These are phyloP conservation scores for Fusarium anthophilum DNA, from an alignment of 2,329 filamentous ascomycete species.

Conservation along the genomic window DNA sequence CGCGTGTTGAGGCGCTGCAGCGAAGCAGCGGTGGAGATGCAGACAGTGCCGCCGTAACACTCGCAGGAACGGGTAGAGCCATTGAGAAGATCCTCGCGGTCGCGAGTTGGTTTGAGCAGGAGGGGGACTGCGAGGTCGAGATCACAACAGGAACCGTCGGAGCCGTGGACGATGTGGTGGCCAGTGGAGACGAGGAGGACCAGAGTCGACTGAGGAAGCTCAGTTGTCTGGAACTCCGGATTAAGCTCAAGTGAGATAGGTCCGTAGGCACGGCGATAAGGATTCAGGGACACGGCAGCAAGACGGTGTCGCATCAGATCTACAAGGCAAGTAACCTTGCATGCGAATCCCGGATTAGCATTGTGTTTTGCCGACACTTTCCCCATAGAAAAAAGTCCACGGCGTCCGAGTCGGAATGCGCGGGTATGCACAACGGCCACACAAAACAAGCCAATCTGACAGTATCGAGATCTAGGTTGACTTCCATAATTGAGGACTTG, in stretches of 20 bases:
- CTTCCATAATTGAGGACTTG: conserved; percentile 1
- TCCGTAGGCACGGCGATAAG: conserved; percentile 5
- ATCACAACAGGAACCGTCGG: conserved; percentile 70
- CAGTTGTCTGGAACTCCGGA: conserved; percentile 61
- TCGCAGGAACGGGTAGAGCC: conserved; percentile 73
- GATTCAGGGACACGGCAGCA: conserved; percentile 1
- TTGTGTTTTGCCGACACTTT: conserved; percentile 18
- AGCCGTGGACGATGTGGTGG: conserved; percentile 74
- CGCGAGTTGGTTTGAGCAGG: conserved; percentile 71
- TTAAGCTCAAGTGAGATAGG: conserved; percentile 55
- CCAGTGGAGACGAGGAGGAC: conserved; percentile 49
- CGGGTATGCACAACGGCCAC: conserved; percentile 17
- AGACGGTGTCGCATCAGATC: conserved; percentile 1
- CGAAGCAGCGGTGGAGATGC: conserved; percentile 43
- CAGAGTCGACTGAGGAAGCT: conserved; percentile 58
- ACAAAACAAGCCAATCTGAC: conserved; percentile 11
- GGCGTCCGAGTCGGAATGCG: conserved; percentile 29
- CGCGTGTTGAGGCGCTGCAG: conserved; percentile 57
- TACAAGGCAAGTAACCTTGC: conserved; percentile 17
- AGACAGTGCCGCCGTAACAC: conserved; percentile 56
- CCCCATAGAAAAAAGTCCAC: not conserved
- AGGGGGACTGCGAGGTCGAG: conserved; percentile 66
- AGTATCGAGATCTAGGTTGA: conserved; percentile 16
- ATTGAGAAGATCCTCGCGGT: conserved; percentile 71
- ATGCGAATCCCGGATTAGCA: conserved; percentile 1